These are phyloP conservation scores for Sicyos baderoa DNA, from an alignment of 306 rosid species.

Conservation along the genomic window DNA sequence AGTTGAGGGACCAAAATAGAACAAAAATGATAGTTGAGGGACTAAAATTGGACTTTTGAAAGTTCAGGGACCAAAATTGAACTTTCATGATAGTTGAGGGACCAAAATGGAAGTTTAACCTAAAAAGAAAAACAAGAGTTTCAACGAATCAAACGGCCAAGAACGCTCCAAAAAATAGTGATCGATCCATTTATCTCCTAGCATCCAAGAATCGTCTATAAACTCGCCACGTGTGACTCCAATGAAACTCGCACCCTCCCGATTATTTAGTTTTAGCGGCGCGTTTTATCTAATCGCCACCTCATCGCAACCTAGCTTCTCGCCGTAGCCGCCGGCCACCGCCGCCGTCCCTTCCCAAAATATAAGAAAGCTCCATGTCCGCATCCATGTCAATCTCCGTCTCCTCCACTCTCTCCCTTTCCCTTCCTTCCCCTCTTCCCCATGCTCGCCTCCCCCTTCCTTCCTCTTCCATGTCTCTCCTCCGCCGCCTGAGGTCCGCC, in stretches of 20 bases:
- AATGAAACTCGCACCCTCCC: background rate
- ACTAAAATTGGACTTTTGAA: too few relatives aligned
- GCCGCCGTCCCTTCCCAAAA: background rate
- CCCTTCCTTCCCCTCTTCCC: slow-evolving; percentile 26
- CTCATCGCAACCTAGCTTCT: slow-evolving; percentile 19
- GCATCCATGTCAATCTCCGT: slow-evolving; percentile 36
- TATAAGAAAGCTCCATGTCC: background rate
- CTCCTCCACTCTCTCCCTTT: background rate
- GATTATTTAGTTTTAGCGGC: slow-evolving; percentile 18
- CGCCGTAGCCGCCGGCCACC: slow-evolving; percentile 8
- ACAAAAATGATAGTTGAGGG: too few relatives aligned
- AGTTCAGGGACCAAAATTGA: too few relatives aligned
- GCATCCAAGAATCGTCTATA: slow-evolving; percentile 4
- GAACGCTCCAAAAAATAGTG: background rate
- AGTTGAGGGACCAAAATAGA: too few relatives aligned
- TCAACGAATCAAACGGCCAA: slow-evolving; percentile 1
- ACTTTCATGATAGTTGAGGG: too few relatives aligned
- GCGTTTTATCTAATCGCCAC: slow-evolving; percentile 22
- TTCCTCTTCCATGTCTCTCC: slow-evolving; percentile 63
- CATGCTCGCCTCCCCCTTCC: slow-evolving; percentile 49
- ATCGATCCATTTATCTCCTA: slow-evolving; percentile 2
- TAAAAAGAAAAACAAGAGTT: too few relatives aligned
- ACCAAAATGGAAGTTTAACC: too few relatives aligned
- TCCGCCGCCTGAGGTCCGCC: slow-evolving; percentile 46
- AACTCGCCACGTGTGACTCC: slow-evolving; percentile 45